phyloP scores from a whole-genome alignment of 345 rosid species.

The Hypericum androsaemum region DNA sequence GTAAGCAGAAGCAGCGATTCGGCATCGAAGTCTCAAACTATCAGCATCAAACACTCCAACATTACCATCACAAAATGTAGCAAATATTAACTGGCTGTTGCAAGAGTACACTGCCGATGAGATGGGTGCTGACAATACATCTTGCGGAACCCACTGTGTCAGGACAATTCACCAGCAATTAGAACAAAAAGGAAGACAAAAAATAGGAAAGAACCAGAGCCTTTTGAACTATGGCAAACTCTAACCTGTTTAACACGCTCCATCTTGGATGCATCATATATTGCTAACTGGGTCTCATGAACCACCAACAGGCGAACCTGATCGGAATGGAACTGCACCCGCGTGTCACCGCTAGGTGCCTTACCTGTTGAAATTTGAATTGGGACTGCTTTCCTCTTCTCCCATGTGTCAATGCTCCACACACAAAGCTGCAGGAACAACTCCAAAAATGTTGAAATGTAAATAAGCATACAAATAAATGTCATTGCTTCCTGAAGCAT shows the following conservation, averaged over 20 bases:
- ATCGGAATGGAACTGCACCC: slow-evolving; percentile 64
- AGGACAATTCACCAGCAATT: not conserved
- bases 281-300: slow-evolving; percentile 69
- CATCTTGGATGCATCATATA: slow-evolving; percentile 64
- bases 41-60: slow-evolving; percentile 50
- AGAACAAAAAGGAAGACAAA: too few species aligned
- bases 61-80: slow-evolving; percentile 41
- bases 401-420: slow-evolving; percentile 80
- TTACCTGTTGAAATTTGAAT: slow-evolving; percentile 57
- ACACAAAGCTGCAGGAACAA: slow-evolving; percentile 34
- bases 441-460: not conserved
- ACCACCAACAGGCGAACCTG: slow-evolving; percentile 51
- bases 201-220: too few species aligned
- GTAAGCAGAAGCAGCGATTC: slow-evolving; percentile 44
- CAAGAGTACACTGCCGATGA: slow-evolving; percentile 48
- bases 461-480: slow-evolving; percentile 1
- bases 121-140: slow-evolving; percentile 33
- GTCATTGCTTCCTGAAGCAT: not conserved
- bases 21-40: slow-evolving; percentile 33
- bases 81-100: slow-evolving; percentile 31
- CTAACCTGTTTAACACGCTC: slow-evolving; percentile 19
- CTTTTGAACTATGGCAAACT: too few species aligned
- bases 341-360: slow-evolving; percentile 45
- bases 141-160: slow-evolving; percentile 43
- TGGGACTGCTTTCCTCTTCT: slow-evolving; percentile 39